Conservation (phyloP, 805 yeast genomes). For the Babjeviella inositovora region DNA sequence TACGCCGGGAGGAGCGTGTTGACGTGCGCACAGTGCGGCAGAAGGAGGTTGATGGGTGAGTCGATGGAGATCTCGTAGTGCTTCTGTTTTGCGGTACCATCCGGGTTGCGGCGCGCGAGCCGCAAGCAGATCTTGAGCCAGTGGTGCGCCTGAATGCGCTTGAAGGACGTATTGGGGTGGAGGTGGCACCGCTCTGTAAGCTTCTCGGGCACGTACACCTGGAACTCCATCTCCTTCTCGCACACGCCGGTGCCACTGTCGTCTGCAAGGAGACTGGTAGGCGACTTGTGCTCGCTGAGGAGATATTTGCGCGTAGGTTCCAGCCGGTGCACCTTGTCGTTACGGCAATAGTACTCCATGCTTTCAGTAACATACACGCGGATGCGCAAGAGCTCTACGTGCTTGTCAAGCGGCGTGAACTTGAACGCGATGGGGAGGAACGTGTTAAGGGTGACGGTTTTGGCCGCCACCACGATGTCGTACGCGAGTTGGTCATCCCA, state of each 20-base stretch:
- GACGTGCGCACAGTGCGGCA: conserved; percentile 66
- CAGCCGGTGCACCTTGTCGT: conserved; percentile 78
- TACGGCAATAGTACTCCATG: conserved; percentile 75
- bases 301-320: conserved; percentile 80
- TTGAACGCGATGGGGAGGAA: conserved; percentile 73
- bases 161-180: conserved; percentile 78
- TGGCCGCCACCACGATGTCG: conserved; percentile 83
- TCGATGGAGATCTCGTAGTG: conserved; percentile 93
- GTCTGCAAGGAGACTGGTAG: conserved; percentile 20
- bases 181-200: conserved; percentile 37
- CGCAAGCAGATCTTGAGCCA: conserved; percentile 89
- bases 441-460: conserved; percentile 72
- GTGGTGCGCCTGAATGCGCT: conserved; percentile 76
- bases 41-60: conserved; percentile 77
- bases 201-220: conserved; percentile 66
- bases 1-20: conserved; percentile 69
- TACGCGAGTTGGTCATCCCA: conserved; percentile 91
- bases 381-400: conserved; percentile 68
- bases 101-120: conserved; percentile 53
- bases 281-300: conserved; percentile 66
- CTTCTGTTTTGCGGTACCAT: conserved; percentile 53
- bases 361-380: conserved; percentile 80
- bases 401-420: conserved; percentile 75
- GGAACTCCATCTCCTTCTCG: conserved; percentile 73
- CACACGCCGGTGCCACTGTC: conserved; percentile 36